Base-by-base conservation (phyloP, 768 basidiomycete species). In the Xanthoconium purpureum region DNA sequence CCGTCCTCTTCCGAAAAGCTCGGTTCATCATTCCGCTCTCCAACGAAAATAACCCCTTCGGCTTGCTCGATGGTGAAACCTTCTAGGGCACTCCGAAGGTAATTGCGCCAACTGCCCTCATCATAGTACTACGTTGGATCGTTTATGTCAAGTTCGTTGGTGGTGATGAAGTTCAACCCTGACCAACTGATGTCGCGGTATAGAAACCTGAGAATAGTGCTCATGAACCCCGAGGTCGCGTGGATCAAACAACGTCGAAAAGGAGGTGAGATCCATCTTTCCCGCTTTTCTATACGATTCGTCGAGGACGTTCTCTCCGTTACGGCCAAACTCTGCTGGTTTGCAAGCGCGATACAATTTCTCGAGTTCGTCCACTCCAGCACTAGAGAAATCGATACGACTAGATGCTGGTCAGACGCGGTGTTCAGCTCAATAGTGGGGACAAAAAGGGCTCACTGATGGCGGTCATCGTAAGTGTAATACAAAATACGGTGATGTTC, bases 271-370 rank as follows among this genome's bases (percentile, higher is more conserved):
- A 18, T 24, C 40, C 40, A 24, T 42, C 40, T 42, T 42, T 12
- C 24, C 24, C 2, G 40, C 40, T 20, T 42, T 42, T 18, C 79
- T 69, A 78, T 5, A 49, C 1, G 47, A 35, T 7, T 58, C 56
- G 29, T 58, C 59, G 0, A 47, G 13, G 3, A 60, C 35, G 12
- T 46, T 54, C 30, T 50, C 52, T 1, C 44, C 37, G 18, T 52
- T 49, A 6, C n/a, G 13, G 24, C 51, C 56, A 3, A 60, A 57
- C n/a, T 52, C 42, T 13, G 58, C 45, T 29, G 55, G 55, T n/a
- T 57, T 46, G n/a, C 55, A 59, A 18, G 32, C 32, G 24, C 14
- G 43, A 33, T 56, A 50, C 43, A 48, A 24, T 3, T 28, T 29
- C 5, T 45, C 28, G 11, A 55, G 45, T 8, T 48, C 55, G 12